Base-by-base conservation (phyloP, 2,329 filamentous ascomycete genomes). In the Colletotrichum tamarilloi region DNA sequence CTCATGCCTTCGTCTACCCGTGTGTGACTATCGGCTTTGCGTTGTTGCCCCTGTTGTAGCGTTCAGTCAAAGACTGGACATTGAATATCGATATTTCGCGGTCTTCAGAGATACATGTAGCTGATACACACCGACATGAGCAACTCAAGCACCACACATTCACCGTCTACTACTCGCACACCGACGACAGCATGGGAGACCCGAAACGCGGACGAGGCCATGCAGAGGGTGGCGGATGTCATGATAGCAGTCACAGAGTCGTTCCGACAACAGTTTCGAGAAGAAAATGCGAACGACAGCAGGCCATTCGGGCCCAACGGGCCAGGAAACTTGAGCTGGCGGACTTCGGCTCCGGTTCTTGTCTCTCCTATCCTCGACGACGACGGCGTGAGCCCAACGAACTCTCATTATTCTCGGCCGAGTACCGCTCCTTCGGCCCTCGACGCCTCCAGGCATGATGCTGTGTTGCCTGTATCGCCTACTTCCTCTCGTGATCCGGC, bases 191-290 rank as follows among this genome's bases (percentile, higher is more conserved):
- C 52, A 59, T 68, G 65, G 58, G 58, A 72, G n/a, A 42, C 53
- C 49, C 63, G 68, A 49, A 71, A 49, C 24, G 52, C 65, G 9
- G 62, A 53, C n/a, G 58, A 64, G n/a, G 52, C 69, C 11, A 65
- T 71, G 46, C 60, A 62, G 56, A 64, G 55, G 35, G 55, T 70
- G 26, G 67, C 55, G 14, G 60, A 57, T 66, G 16, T 66, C 11
- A 73, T 66, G 70, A 66, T 73, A 71, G 67, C 60, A 30, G 60
- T 58, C 14, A 73, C 67, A 12, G 67, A 73, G 49, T 71, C 67
- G 6, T 73, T 62, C 32, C 60, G 60, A 60, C 59, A 69, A 22
- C 60, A 70, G 8, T 70, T 73, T n/a, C 38, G 59, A 46, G 32
- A 58, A 16, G 57, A 55, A 35, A 60, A 66, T 7, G 19, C 26